Evolutionary conservation across 2,329 filamentous ascomycete genomes (phyloP).

Genomic region (Diaporthe citriasiana): DNA sequence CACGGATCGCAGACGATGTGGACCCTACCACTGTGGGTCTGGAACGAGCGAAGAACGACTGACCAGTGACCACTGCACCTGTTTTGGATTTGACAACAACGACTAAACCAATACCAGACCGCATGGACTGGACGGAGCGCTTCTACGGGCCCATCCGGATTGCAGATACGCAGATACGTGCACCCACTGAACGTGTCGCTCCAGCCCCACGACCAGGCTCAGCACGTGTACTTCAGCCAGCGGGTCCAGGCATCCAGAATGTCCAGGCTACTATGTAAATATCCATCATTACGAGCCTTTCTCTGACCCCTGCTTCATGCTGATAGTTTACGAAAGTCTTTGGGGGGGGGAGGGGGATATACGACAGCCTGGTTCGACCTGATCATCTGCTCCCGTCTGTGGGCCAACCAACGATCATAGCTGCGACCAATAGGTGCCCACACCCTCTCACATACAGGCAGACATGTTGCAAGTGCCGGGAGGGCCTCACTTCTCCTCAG

Average conservation of each 20-base stretch:
- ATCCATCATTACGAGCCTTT: constrained; percentile 4
- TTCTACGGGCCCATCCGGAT: background rate
- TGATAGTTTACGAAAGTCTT: background rate
- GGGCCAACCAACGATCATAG: background rate
- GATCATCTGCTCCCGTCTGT: background rate
- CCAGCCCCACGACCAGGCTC: too few species aligned
- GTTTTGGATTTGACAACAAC: background rate
- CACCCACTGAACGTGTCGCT: background rate
- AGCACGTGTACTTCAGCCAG: background rate
- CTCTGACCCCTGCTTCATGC: background rate
- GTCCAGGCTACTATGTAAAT: background rate
- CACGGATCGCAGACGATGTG: constrained; percentile 1
- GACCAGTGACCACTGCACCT: background rate
- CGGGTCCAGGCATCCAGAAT: background rate
- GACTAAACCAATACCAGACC: background rate
- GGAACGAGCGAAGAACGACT: background rate
- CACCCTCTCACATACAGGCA: background rate
- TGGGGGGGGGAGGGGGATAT: background rate
- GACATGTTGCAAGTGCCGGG: background rate
- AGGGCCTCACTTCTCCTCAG: background rate
- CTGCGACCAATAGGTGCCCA: background rate
- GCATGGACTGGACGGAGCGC: background rate
- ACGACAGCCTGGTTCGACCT: background rate
- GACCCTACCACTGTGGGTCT: background rate
- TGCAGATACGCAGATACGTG: background rate